Conservation (phyloP, 768 basidiomycete genomes). For the Lentinula raphanica region DNA sequence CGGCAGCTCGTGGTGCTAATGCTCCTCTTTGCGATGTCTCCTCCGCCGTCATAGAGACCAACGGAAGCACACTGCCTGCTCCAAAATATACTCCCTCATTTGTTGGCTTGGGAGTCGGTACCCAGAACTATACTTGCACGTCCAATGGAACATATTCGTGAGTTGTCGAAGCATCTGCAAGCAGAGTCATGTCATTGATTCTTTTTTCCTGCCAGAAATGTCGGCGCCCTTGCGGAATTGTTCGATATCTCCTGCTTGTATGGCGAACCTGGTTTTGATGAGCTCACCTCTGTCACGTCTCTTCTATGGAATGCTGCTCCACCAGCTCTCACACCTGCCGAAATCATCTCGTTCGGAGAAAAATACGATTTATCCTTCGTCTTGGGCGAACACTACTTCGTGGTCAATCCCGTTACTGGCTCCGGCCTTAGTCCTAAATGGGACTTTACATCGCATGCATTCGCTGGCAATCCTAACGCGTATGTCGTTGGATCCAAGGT, state of each 20-base stretch:
- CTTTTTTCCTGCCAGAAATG: slow-evolving; percentile 26
- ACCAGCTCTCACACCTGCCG: not conserved
- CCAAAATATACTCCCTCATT: slow-evolving; percentile 31
- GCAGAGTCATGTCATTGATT: not conserved
- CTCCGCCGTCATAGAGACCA: slow-evolving; percentile 14
- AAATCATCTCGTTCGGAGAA: slow-evolving; percentile 6
- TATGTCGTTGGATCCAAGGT: slow-evolving; percentile 43
- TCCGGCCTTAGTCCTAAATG: slow-evolving; percentile 43
- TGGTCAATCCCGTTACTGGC: slow-evolving; percentile 38
- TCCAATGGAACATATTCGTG: slow-evolving; percentile 41
- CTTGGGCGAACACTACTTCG: slow-evolving; percentile 54
- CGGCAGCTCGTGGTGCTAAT: not conserved
- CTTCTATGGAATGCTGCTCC: slow-evolving; percentile 17
- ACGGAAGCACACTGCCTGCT: slow-evolving; percentile 25
- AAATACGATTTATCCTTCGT: not conserved
- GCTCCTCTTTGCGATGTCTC: slow-evolving; percentile 14
- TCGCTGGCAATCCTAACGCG: slow-evolving; percentile 36
- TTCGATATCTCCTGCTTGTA: slow-evolving; percentile 52
- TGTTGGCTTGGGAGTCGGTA: slow-evolving; percentile 42
- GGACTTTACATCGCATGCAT: slow-evolving; percentile 46
- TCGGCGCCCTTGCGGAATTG: slow-evolving; percentile 47
- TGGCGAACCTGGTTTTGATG: slow-evolving; percentile 22
- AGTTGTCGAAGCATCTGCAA: slow-evolving; percentile 12
- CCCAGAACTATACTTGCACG: slow-evolving; percentile 53
- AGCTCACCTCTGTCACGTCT: slow-evolving; percentile 10